A percentile compares a stretch with the other conserved stretches of the same genome.
Evolutionary conservation across 2,329 filamentous ascomycete species (phyloP).

Genomic region (Hymenotorrendiella dingleyae): DNA sequence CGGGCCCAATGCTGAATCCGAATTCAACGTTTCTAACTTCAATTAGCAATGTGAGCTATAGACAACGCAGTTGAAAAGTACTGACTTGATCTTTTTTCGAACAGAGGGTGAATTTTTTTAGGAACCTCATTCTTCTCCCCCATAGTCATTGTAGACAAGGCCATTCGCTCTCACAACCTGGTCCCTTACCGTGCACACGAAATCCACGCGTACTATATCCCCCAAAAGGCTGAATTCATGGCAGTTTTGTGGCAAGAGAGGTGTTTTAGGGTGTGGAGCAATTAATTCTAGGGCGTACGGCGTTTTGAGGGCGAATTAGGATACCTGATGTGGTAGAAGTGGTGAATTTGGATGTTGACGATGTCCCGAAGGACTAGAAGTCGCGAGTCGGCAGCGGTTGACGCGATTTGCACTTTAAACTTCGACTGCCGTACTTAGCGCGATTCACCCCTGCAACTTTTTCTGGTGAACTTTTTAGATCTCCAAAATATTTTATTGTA

Average conservation of each 20-base stretch:
- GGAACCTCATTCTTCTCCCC: conserved; percentile 24
- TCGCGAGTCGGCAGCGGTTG: conserved; percentile 8
- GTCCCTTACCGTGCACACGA: conserved; percentile 16
- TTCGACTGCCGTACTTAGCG: conserved; percentile 17
- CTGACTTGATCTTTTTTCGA: conserved; percentile 28
- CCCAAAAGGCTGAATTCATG: conserved; percentile 7
- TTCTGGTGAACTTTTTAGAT: too few species aligned
- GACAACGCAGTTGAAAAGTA: too few species aligned
- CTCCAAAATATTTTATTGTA: conserved; percentile 13
- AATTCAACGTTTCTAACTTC: too few species aligned
- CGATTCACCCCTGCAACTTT: conserved; percentile 13
- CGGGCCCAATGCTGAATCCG: too few species aligned
- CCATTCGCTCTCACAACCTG: conserved; percentile 18
- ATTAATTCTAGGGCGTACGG: too few species aligned
- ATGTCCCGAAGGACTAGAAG: neutral
- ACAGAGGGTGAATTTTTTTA: conserved; percentile 28
- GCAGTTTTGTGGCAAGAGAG: neutral
- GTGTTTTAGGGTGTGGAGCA: neutral
- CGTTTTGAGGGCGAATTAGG: too few species aligned
- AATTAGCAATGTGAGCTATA: too few species aligned
- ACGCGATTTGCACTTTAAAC: conserved; percentile 6
- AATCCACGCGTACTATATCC: conserved; percentile 21
- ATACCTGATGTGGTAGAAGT: too few species aligned
- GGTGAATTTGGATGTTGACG: neutral
- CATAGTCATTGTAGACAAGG: conserved; percentile 25